A percentile compares a stretch with the other conserved stretches of the same genome.
These are phyloP conservation scores for Claviceps africana DNA, from an alignment of 2,329 filamentous ascomycete species.

Conservation along the genomic window DNA sequence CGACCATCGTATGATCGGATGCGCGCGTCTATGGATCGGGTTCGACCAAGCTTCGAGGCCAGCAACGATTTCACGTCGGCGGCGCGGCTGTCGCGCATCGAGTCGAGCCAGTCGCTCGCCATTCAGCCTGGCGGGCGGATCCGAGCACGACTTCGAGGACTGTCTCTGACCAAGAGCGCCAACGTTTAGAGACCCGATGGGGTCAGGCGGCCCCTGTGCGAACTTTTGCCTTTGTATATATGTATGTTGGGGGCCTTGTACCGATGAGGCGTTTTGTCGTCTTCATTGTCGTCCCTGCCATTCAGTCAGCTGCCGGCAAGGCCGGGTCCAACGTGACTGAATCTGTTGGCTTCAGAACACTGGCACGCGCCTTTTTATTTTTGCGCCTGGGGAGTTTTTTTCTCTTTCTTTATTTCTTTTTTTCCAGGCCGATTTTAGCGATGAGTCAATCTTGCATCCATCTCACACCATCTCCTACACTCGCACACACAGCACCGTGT, in stretches of 20 bases:
- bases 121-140: constrained; percentile 13
- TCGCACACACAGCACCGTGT: no score
- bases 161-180: constrained; percentile 29
- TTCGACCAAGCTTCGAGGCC: constrained; percentile 70
- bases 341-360: not conserved
- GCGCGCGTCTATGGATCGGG: constrained; percentile 73
- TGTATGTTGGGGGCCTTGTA: constrained; percentile 15
- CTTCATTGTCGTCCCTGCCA: not conserved
- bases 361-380: not conserved
- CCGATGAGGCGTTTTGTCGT: not conserved
- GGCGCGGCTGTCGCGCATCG: constrained; percentile 68
- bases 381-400: not conserved
- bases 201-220: constrained; percentile 3
- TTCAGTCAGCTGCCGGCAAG: not conserved
- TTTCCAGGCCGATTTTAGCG: not conserved
- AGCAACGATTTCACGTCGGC: constrained; percentile 87
- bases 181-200: constrained; percentile 20
- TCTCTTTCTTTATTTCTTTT: no score
- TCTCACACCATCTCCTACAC: not conserved
- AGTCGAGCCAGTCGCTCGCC: constrained; percentile 48
- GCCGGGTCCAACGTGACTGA: no score
- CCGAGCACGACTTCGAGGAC: constrained; percentile 25
- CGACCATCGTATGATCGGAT: constrained; percentile 82
- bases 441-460: not conserved
- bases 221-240: constrained; percentile 13